Conservation (phyloP, 2,329 filamentous ascomycete genomes). For the Trichophyton simii region DNA sequence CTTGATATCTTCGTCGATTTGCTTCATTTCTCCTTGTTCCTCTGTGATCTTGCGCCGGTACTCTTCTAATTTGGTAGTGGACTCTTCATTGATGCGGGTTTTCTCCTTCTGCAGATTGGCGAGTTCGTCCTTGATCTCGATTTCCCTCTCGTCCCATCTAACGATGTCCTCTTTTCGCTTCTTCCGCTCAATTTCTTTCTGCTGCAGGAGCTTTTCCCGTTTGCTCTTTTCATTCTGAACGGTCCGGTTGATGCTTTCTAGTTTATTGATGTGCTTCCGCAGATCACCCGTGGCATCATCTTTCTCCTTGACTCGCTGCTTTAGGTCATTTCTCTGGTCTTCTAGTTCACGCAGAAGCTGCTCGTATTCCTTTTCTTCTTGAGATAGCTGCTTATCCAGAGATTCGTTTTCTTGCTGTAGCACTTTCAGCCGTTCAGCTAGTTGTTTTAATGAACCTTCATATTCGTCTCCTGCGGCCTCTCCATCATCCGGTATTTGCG, state of each 20-base stretch:
- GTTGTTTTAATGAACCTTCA: slow-evolving; percentile 57
- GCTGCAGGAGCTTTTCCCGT: slow-evolving; percentile 53
- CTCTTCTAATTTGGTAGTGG: slow-evolving; percentile 29
- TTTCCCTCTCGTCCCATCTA: slow-evolving; percentile 45
- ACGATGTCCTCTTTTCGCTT: slow-evolving; percentile 49
- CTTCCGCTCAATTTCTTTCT: slow-evolving; percentile 48
- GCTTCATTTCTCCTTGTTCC: slow-evolving; percentile 40
- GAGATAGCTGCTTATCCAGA: slow-evolving; percentile 51
- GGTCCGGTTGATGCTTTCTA: slow-evolving; percentile 68
- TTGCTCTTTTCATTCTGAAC: slow-evolving; percentile 67
- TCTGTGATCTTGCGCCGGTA: slow-evolving; percentile 33
- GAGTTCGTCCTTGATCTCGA: slow-evolving; percentile 40
- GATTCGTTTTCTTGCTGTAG: slow-evolving; percentile 78
- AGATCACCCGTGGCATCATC: slow-evolving; percentile 80
- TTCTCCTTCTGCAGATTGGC: slow-evolving; percentile 34
- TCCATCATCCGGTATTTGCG: slow-evolving; percentile 31
- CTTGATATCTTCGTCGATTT: slow-evolving; percentile 49
- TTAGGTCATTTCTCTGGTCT: slow-evolving; percentile 67
- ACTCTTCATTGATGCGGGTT: slow-evolving; percentile 29
- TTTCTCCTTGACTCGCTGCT: slow-evolving; percentile 69
- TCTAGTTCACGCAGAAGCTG: slow-evolving; percentile 55
- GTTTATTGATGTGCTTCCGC: slow-evolving; percentile 63
- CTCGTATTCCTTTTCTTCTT: slow-evolving; percentile 58
- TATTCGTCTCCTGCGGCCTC: slow-evolving; percentile 39
- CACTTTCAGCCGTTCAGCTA: slow-evolving; percentile 68